Conservation (phyloP, 306 rosid species). For the Castanopsis chinensis region DNA sequence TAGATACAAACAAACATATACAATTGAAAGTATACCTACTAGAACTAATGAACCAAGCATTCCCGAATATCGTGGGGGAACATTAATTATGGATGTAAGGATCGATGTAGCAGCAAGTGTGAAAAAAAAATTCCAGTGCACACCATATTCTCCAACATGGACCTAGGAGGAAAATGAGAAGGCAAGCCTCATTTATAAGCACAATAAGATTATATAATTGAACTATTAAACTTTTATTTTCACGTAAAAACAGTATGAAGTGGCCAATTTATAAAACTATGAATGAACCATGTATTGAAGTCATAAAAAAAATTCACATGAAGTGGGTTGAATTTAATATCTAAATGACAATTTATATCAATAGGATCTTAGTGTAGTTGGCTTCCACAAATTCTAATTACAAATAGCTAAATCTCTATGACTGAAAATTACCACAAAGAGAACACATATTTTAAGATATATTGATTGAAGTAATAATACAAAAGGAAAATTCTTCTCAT, state of each 20-base stretch:
- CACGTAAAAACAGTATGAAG: neutral
- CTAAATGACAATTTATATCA: neutral
- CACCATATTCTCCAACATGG: slow-evolving; percentile 91
- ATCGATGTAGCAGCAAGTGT: slow-evolving; percentile 83
- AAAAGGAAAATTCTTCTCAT: neutral
- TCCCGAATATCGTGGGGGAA: slow-evolving; percentile 69
- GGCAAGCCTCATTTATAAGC: slow-evolving; percentile 15
- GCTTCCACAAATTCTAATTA: neutral
- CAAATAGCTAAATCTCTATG: neutral
- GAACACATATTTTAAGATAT: neutral
- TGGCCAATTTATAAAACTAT: neutral
- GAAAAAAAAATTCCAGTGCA: slow-evolving; percentile 97
- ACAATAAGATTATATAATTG: slow-evolving; percentile 11
- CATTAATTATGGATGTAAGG: slow-evolving; percentile 58
- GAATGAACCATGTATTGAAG: neutral
- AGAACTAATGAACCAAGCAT: slow-evolving; percentile 64
- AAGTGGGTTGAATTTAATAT: neutral
- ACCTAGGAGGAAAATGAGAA: slow-evolving; percentile 43
- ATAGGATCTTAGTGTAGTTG: neutral
- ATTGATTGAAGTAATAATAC: neutral
- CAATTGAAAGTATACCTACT: slow-evolving; percentile 58
- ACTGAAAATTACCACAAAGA: neutral
- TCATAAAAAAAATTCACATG: neutral
- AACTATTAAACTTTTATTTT: neutral
- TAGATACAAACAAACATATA: slow-evolving; percentile 1